phyloP scores from a whole-genome alignment of 2,329 filamentous ascomycete genomes.

The Seiridium unicorne region DNA sequence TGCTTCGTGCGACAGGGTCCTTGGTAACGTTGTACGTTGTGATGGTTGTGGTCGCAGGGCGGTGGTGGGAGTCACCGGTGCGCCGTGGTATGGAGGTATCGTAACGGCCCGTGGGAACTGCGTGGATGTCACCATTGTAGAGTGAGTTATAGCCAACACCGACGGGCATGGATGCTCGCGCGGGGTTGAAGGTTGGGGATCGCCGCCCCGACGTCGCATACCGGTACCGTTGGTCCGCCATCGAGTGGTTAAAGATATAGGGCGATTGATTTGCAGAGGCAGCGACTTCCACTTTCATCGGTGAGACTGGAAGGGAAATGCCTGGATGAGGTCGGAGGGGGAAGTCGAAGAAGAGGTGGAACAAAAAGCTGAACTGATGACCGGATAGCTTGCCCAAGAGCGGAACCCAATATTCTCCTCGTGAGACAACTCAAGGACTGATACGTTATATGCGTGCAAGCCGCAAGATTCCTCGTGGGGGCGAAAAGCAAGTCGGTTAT shows the following conservation, averaged over 20 bases:
- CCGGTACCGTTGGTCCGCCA: conserved; percentile 47
- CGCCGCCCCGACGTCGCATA: conserved; percentile 37
- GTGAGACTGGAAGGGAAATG: background rate
- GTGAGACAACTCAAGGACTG: background rate
- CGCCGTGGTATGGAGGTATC: conserved; percentile 30
- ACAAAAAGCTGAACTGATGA: conserved; percentile 3
- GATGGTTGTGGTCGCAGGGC: conserved; percentile 41
- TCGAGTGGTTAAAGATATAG: conserved; percentile 24
- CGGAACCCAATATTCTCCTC: background rate
- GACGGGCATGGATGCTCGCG: conserved; percentile 52
- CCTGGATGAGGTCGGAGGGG: background rate
- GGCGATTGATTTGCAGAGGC: background rate
- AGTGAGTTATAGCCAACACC: conserved; percentile 47
- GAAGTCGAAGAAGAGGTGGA: background rate
- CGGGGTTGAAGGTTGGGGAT: conserved; percentile 46
- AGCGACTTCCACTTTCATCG: background rate
- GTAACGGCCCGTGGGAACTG: conserved; percentile 42
- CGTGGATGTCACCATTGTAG: conserved; percentile 54
- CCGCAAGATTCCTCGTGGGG: background rate
- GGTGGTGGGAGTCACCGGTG: conserved; percentile 28
- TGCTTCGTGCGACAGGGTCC: conserved; percentile 46
- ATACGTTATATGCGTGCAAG: background rate
- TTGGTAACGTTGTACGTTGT: conserved; percentile 57
- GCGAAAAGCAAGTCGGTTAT: conserved; percentile 2
- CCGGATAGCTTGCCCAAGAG: conserved; percentile 1